Percentiles rank a stretch among this genome's conserved stretches.
phyloP scores from a whole-genome alignment of 2,329 filamentous ascomycete species.

The Claviceps sorghi region DNA sequence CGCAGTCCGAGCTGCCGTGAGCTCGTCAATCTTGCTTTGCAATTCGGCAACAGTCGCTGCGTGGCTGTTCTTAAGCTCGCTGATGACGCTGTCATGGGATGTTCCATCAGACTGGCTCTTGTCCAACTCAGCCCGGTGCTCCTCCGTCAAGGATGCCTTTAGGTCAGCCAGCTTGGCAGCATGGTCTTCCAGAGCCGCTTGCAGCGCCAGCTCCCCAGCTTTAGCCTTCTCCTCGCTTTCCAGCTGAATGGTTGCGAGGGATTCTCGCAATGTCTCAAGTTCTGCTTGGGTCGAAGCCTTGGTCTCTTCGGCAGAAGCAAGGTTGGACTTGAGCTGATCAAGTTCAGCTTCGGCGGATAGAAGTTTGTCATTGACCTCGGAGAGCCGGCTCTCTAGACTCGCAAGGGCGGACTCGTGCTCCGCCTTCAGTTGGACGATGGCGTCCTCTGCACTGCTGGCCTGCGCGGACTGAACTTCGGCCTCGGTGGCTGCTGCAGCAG shows the following conservation, averaged over 20 bases:
- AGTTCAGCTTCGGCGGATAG: constrained; percentile 36
- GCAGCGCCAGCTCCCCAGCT: constrained; percentile 19
- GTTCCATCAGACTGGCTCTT: constrained; percentile 29
- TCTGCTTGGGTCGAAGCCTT: constrained; percentile 35
- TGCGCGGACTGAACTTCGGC: constrained; percentile 27
- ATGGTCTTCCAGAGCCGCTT: constrained; percentile 31
- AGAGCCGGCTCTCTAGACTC: constrained; percentile 30
- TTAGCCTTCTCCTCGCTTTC: constrained; percentile 21
- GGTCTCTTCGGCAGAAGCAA: constrained; percentile 31
- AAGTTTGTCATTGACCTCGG: constrained; percentile 36
- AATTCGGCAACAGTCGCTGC: constrained; percentile 32
- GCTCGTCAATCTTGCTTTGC: constrained; percentile 39
- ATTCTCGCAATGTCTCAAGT: constrained; percentile 32
- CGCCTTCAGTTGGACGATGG: constrained; percentile 33
- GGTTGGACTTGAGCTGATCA: constrained; percentile 32
- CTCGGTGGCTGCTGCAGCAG: constrained; percentile 19
- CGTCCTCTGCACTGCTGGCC: constrained; percentile 22
- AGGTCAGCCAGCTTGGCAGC: constrained; percentile 34
- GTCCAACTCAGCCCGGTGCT: constrained; percentile 37
- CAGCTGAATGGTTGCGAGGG: constrained; percentile 29
- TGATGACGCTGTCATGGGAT: constrained; percentile 33
- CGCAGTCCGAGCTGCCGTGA: constrained; percentile 31
- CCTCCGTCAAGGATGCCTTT: constrained; percentile 31
- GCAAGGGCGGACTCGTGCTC: constrained; percentile 35
- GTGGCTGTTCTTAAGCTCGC: constrained; percentile 35